Base-by-base conservation (phyloP, 257 asterid genomes). In the Solanum stenotomum region DNA sequence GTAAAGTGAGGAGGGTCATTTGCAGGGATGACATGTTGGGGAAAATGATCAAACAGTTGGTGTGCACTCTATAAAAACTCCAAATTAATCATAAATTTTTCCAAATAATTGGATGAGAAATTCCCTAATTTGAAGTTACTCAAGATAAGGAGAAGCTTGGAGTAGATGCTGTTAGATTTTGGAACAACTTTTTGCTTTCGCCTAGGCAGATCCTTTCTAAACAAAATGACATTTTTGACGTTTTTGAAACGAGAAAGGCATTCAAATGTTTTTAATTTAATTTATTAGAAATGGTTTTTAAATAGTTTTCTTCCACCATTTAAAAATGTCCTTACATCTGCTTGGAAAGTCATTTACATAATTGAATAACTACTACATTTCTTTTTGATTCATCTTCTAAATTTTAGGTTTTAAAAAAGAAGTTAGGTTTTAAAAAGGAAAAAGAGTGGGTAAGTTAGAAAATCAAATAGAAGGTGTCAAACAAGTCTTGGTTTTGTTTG, bases 1-100 rank as follows among this genome's bases (percentile, higher is more conserved):
- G 90, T 23, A 85, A 83, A 79, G 88, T 59, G 52, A 86, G 85
- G 40, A 86, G 82, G 40, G 83, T 89, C 89, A 85, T 87, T 74
- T 74, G 46, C 15, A 78, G 31, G 20, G 70, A 31, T 38, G 34
- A 76, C 59, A 52, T 10, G 82, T 86, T 74, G n/a, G 74, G 74
- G 74, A 23, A 74, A 86, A 86, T 49, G 11, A 72, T 49, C 88
- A 38, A 86, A 74, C 84, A 86, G 22, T 33, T 70, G 84, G 72
- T 72, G 70, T 74, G 88, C 71, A 38, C 77, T 84, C 85, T 27
- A 22, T 6, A n/a, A 42, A 40, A 25, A 46, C 9, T 27, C 6
- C n/a, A 44, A 31, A 71, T n/a, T 10, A 20, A 42, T 7, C 23
- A 12, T 23, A 27, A 37, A 6, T 76, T 8, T 40, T 40, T 78